Base-by-base conservation (phyloP, 139 green algal species). In the Chlamydomonas incerta region DNA sequence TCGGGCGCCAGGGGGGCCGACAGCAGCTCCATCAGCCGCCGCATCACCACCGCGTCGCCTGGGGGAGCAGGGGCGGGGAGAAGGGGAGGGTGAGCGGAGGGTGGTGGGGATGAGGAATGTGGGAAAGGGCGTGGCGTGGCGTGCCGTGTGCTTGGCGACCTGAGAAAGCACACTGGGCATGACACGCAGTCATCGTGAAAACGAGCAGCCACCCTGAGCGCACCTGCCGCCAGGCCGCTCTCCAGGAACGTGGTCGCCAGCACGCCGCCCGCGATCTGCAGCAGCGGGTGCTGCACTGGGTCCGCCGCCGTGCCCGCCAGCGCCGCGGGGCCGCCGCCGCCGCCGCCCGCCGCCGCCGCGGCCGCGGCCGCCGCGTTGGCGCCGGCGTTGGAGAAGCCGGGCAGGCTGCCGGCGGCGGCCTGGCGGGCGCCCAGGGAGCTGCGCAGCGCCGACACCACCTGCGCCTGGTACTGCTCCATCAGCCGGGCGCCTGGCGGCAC, bases 381-480 rank as follows among this genome's bases (percentile, higher is more conserved):
- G 47, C 58, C 50, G n/a, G 9, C 8, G 47, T 3, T 35, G n/a
- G n/a, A 10, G 41, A 74, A 33, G n/a, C 77, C 63, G 28, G 23
- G 34, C 17, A 74, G 46, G 41, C 66, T 67, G 31, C 67, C 80
- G 23, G 33, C 67, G 24, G 50, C 50, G 24, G 67, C 80, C 66
- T 83, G 77, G 3, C 77, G 63, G 18, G 80, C 80, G 5, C 80
- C 67, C 28, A 92, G 80, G 3, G 83, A 72, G 52, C 80, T 90
- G 68, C 95, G 83, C 41, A 97, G 88, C 26, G 95, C 89, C 15
- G 94, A 94, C 46, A 97, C 92, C 57, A 96, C 88, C 86, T 97
- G 95, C 15, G 95, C 95, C 82, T 96, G 92, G 88, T 96, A 95
- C 89, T 96, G 94, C 91, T 95, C 93, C 65, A 98, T 90, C 28